phyloP scores from a whole-genome alignment of 192 early-diverging fungal genomes.

The Backusella luteola region DNA sequence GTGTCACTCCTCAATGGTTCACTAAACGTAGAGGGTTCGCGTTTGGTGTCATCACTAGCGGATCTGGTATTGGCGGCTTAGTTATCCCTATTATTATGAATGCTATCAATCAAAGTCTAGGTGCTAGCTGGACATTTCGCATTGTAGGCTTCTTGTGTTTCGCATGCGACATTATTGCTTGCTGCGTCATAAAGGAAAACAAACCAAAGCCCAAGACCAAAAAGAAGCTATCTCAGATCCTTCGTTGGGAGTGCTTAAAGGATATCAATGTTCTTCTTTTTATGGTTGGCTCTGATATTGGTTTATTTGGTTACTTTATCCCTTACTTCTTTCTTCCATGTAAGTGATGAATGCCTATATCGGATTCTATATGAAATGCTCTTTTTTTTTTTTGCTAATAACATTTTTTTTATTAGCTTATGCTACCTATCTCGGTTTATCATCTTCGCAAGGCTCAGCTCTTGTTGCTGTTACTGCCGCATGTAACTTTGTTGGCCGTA shows the following conservation, averaged over 20 bases:
- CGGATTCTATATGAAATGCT: not conserved
- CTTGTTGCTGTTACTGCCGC: slow-evolving; percentile 18
- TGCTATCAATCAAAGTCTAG: slow-evolving; percentile 50
- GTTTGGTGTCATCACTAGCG: slow-evolving; percentile 52
- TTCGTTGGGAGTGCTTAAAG: slow-evolving; percentile 16
- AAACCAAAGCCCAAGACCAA: not conserved
- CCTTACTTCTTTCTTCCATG: slow-evolving; percentile 31
- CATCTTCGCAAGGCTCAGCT: slow-evolving; percentile 19
- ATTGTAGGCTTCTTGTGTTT: slow-evolving; percentile 24
- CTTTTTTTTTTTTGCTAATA: not conserved
- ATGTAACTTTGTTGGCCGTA: slow-evolving; percentile 28
- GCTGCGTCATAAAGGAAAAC: slow-evolving; percentile 11
- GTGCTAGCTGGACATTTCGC: slow-evolving; percentile 46
- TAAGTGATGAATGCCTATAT: not conserved
- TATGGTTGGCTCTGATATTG: slow-evolving; percentile 15
- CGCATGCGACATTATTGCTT: not conserved
- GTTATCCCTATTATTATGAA: slow-evolving; percentile 56
- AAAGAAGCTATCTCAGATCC: slow-evolving; percentile 17
- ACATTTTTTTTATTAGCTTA: slow-evolving; percentile 16
- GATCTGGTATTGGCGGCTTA: slow-evolving; percentile 73
- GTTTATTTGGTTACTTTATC: slow-evolving; percentile 21
- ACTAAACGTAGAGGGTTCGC: slow-evolving; percentile 54
- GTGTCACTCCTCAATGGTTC: slow-evolving; percentile 55
- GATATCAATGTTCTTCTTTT: slow-evolving; percentile 22
- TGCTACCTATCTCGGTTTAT: slow-evolving; percentile 20